Evolutionary conservation across 352 stramenopile genomes (phyloP).

Genomic region (Phytophthora meadii): DNA sequence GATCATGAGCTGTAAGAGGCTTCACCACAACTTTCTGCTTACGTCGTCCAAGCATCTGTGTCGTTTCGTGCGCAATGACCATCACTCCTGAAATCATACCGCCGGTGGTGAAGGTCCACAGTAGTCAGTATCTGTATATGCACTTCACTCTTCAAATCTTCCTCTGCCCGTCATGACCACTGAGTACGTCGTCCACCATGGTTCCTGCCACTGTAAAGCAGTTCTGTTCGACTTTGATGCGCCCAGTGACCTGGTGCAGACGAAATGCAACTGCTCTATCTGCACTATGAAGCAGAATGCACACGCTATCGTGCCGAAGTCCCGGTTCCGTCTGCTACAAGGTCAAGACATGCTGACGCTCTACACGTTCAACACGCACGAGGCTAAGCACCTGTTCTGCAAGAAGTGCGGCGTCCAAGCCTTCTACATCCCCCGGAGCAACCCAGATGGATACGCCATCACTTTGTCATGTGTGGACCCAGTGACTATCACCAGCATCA

Average conservation of each 20-base stretch:
- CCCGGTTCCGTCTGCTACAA: slow-evolving; percentile 60
- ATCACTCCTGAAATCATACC: slow-evolving; percentile 16
- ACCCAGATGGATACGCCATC: slow-evolving; percentile 79
- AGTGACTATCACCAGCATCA: slow-evolving; percentile 57
- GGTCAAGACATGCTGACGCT: slow-evolving; percentile 59
- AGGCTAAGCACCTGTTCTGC: slow-evolving; percentile 86
- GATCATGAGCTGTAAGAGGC: slow-evolving; percentile 23
- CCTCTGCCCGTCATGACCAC: too few species aligned
- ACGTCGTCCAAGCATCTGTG: slow-evolving; percentile 25
- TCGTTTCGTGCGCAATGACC: slow-evolving; percentile 18
- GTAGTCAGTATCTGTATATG: too few species aligned
- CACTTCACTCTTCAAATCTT: too few species aligned
- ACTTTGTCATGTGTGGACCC: slow-evolving; percentile 76
- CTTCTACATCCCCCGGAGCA: slow-evolving; percentile 87
- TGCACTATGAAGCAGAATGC: slow-evolving; percentile 84
- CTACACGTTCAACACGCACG: slow-evolving; percentile 87
- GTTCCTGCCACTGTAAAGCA: slow-evolving; percentile 71
- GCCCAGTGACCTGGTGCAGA: slow-evolving; percentile 57
- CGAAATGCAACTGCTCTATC: slow-evolving; percentile 88
- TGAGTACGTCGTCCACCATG: slow-evolving; percentile 15
- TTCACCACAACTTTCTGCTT: background rate
- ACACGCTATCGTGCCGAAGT: slow-evolving; percentile 69
- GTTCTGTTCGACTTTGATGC: slow-evolving; percentile 80
- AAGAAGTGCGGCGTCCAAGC: slow-evolving; percentile 74
- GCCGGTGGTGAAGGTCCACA: slow-evolving; percentile 7